These are phyloP conservation scores for Cladophialophora immunda DNA, from an alignment of 2,329 filamentous ascomycete genomes.

Conservation along the genomic window DNA sequence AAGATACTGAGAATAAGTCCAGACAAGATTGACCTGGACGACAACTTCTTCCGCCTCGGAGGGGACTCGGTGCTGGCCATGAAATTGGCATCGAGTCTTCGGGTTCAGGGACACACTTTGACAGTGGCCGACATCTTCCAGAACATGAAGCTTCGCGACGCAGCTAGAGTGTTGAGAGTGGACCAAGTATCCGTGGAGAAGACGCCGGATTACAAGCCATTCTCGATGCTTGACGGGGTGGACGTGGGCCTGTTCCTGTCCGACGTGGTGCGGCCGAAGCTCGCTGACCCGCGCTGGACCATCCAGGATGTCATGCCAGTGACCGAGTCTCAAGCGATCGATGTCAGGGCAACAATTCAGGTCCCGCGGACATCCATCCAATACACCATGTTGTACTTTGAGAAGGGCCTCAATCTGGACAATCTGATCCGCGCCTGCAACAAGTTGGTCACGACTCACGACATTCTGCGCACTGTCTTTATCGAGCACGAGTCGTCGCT, in stretches of 20 bases:
- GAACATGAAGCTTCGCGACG: constrained; percentile 57
- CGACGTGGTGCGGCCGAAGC: constrained; percentile 59
- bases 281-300: constrained; percentile 61
- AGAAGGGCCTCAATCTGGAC: constrained; percentile 58
- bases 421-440: constrained; percentile 56
- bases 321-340: constrained; percentile 67
- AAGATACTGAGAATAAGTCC: constrained; percentile 52
- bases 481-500: constrained; percentile 61
- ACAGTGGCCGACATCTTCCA: constrained; percentile 44
- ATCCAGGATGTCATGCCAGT: constrained; percentile 67
- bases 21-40: constrained; percentile 41
- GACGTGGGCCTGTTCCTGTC: constrained; percentile 57
- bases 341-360: constrained; percentile 65
- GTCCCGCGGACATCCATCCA: constrained; percentile 68
- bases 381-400: constrained; percentile 72
- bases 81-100: constrained; percentile 41
- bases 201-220: constrained; percentile 53
- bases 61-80: constrained; percentile 46
- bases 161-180: constrained; percentile 54
- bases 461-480: constrained; percentile 73
- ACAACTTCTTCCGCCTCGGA: constrained; percentile 45
- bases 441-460: constrained; percentile 66
- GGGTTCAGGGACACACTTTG: constrained; percentile 35
- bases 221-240: constrained; percentile 57
- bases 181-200: constrained; percentile 22